Evolutionary conservation across 2,329 filamentous ascomycete genomes (phyloP).

Genomic region (Chaetomiaceae sp.): DNA sequence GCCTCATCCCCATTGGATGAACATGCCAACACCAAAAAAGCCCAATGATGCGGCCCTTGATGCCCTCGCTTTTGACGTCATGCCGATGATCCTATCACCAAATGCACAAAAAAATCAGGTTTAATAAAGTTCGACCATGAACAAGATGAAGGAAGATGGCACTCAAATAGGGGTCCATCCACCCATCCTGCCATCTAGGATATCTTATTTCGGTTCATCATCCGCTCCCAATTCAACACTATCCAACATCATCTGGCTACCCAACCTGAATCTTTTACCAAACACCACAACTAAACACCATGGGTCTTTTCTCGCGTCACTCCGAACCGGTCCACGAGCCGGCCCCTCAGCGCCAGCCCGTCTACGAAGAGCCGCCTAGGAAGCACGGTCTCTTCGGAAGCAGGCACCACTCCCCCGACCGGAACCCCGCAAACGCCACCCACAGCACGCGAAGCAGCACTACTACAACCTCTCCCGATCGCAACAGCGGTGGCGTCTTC

Average conservation of each 20-base stretch:
- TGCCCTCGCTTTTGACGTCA: slow-evolving; percentile 27
- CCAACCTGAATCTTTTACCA: no score
- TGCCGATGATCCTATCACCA: slow-evolving; percentile 17
- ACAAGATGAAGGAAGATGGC: background rate
- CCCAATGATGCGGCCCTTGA: background rate
- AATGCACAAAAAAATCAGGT: slow-evolving; percentile 20
- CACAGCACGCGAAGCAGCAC: slow-evolving; percentile 25
- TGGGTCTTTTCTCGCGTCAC: slow-evolving; percentile 36
- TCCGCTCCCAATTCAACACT: no score
- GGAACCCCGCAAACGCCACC: slow-evolving; percentile 21
- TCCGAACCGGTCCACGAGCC: slow-evolving; percentile 30
- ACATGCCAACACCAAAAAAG: background rate
- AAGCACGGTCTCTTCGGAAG: slow-evolving; percentile 8
- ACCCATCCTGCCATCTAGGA: background rate
- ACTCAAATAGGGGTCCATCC: slow-evolving; percentile 18
- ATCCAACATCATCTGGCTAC: no score
- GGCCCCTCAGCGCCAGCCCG: slow-evolving; percentile 20
- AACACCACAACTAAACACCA: slow-evolving; percentile 19
- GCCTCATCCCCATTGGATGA: slow-evolving; percentile 23
- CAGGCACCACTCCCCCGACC: slow-evolving; percentile 28
- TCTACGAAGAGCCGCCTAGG: slow-evolving; percentile 26
- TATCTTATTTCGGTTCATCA: no score
- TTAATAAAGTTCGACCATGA: slow-evolving; percentile 10
- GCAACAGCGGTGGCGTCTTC: slow-evolving; percentile 27
- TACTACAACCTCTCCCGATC: slow-evolving; percentile 19